A percentile compares a stretch with the other conserved stretches of the same genome.
phyloP scores from a whole-genome alignment of 352 stramenopile genomes.

The Stramenopiles sp. region DNA sequence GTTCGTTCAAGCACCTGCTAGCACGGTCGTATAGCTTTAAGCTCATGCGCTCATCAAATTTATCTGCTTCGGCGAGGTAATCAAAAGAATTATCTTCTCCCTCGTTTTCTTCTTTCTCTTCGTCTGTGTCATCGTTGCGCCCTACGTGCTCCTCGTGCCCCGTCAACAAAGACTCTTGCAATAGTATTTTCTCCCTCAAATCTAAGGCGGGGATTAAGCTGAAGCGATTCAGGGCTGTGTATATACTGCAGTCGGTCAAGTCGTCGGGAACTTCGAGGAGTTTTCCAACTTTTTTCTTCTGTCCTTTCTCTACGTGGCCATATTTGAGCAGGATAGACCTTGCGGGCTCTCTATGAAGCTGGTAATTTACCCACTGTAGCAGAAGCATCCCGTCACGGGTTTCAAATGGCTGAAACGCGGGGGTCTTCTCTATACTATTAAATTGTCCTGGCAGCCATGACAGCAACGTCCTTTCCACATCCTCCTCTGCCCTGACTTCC shows the following conservation, averaged over 20 bases:
- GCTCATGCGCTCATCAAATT: background rate
- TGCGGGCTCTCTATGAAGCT: background rate
- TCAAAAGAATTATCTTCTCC: background rate
- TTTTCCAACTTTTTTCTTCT: too few species aligned
- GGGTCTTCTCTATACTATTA: constrained; percentile 4
- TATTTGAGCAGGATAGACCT: background rate
- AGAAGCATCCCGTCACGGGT: background rate
- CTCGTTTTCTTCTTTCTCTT: too few species aligned
- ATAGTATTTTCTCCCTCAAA: background rate
- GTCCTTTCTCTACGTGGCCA: too few species aligned
- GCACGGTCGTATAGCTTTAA: background rate
- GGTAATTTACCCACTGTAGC: background rate
- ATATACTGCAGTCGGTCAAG: background rate
- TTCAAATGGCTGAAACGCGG: background rate
- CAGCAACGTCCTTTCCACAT: background rate
- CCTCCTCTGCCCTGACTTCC: background rate
- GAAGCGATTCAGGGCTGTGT: background rate
- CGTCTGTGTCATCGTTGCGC: background rate
- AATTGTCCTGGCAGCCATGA: background rate
- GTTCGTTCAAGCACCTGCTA: background rate
- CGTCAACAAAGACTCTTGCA: background rate
- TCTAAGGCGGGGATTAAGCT: background rate
- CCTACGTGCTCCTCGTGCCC: background rate
- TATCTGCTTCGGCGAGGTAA: background rate
- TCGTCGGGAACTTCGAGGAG: background rate